Percentiles rank a stretch among this genome's conserved stretches.
These are phyloP conservation scores for Tricharina praecox DNA, from an alignment of 495 filamentous ascomycete species.

Conservation along the genomic window DNA sequence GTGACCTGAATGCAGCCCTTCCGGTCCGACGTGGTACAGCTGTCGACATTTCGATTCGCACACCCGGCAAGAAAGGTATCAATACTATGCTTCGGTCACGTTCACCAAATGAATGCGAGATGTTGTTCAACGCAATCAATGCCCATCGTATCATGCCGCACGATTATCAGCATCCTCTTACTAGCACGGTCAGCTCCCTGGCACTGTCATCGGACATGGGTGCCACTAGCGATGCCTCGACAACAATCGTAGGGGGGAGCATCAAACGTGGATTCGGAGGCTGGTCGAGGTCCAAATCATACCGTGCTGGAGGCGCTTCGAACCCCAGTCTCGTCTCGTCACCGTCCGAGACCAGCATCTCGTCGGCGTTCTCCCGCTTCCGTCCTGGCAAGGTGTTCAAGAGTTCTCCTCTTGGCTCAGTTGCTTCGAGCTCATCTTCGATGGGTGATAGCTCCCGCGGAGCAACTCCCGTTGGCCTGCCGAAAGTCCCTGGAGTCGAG, in stretches of 20 bases:
- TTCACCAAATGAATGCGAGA: constrained; percentile 56
- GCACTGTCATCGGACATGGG: constrained; percentile 14
- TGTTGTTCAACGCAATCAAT: constrained; percentile 69
- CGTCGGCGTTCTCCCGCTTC: constrained; percentile 29
- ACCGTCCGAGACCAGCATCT: constrained; percentile 37
- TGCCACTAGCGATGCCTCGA: constrained; percentile 15
- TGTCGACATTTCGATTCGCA: constrained; percentile 84
- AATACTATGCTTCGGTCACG: constrained; percentile 82
- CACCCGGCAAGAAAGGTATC: constrained; percentile 48
- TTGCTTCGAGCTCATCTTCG: constrained; percentile 17
- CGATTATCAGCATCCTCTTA: constrained; percentile 17
- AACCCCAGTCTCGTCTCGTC: constrained; percentile 32
- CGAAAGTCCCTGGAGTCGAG: constrained; percentile 2
- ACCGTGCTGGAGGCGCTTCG: constrained; percentile 18
- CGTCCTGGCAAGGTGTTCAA: constrained; percentile 18
- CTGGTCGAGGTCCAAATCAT: constrained; percentile 24
- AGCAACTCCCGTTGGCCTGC: constrained; percentile 10
- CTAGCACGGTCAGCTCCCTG: constrained; percentile 5
- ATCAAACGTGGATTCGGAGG: constrained; percentile 25
- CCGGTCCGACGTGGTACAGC: constrained; percentile 75
- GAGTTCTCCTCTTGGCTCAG: constrained; percentile 17
- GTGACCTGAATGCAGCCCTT: constrained; percentile 77
- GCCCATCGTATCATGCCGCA: constrained; percentile 28
- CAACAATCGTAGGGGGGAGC: constrained; percentile 13
- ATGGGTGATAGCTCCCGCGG: constrained; percentile 19